A percentile compares a stretch with the other conserved stretches of the same genome.
phyloP scores from a whole-genome alignment of 2,329 filamentous ascomycete genomes.

The Ceratocystis albifundus region DNA sequence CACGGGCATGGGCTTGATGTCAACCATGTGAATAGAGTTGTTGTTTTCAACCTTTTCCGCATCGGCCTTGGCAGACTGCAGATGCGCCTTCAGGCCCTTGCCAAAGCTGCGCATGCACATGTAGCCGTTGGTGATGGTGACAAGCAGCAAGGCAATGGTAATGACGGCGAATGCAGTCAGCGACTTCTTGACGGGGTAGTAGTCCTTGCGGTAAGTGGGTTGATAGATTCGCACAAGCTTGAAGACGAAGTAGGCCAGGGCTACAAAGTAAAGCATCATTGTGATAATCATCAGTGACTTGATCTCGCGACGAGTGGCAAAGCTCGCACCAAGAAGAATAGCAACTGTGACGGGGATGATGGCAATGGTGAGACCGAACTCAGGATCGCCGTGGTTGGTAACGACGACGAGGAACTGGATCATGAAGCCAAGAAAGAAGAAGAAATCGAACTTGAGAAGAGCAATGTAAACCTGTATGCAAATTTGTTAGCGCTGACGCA shows the following conservation, averaged over 20 bases:
- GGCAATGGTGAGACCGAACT: conserved; percentile 76
- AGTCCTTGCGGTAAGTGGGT: conserved; percentile 45
- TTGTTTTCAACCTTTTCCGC: conserved; percentile 42
- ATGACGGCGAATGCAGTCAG: conserved; percentile 90
- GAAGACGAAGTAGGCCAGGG: conserved; percentile 91
- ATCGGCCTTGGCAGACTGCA: conserved; percentile 44
- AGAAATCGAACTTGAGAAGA: conserved; percentile 97
- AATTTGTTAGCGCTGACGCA: neutral
- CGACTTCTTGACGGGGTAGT: conserved; percentile 68
- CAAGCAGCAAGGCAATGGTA: conserved; percentile 75
- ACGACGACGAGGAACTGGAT: conserved; percentile 96
- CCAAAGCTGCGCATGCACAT: conserved; percentile 86
- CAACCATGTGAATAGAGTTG: conserved; percentile 45
- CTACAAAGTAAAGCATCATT: conserved; percentile 79
- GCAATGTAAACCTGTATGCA: conserved; percentile 77
- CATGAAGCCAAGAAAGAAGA: conserved; percentile 98
- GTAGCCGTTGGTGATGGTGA: conserved; percentile 78
- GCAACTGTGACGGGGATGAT: conserved; percentile 85
- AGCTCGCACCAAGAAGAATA: conserved; percentile 75
- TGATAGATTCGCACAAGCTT: conserved; percentile 95
- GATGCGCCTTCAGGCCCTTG: conserved; percentile 76
- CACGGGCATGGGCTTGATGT: conserved; percentile 44
- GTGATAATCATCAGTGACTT: conserved; percentile 63
- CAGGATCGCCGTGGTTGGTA: conserved; percentile 52
- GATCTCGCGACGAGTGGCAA: conserved; percentile 70